Evolutionary conservation across 1,284 basidiomycete genomes (phyloP), one percentile per base, ranked within the genome.

Genomic region (Cryptococcus maquisensis): DNA sequence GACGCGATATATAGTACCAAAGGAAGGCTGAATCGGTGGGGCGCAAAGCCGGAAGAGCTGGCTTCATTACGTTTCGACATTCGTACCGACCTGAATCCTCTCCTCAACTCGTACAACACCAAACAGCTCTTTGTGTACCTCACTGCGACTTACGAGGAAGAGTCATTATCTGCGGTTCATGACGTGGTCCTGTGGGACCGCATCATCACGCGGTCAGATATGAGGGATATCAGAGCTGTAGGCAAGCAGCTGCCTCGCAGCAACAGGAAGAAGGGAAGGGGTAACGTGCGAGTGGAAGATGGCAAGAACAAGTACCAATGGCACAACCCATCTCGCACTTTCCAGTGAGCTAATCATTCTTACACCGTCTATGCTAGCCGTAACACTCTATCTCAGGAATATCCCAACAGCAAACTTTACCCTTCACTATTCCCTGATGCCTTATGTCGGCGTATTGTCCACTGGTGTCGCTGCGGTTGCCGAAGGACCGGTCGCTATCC

Each of bases 81-180:
- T 16, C 64, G 69, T 24, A 67, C 72, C 21, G 75, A 78, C 59
- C 65, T 78, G 9, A 65, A 69, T 12, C 69, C 71, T 1, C 54
- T 78, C 16, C 71, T 78, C 49, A 64, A 71, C 47, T 66, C 69
- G 16, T 78, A 74, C 69, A 78, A 78, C 61, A 77, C 76, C 28
- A 78, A 78, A 59, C 77, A 78, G 56, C 63, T 78, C 18, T 77
- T 75, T 60, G 60, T 77, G n/a, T 72, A 75, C 57, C 63, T 78
- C 5, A 74, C 72, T 1, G 77, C 77, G 1, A 59, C 63, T 5
- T 77, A 74, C 52, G 55, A 59, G 32, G 71, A 72, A 45, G 54
- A 57, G 15, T 52, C 45, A 1, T 53, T 50, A 1, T 51, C 54
- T 50, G 64, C 60, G 43, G 15, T 28, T 16, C 73, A 77, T 63